Percentiles rank a stretch among this genome's conserved stretches.
Conservation (phyloP, 1,284 basidiomycete genomes). For the Tetrapyrgos nigripes region DNA sequence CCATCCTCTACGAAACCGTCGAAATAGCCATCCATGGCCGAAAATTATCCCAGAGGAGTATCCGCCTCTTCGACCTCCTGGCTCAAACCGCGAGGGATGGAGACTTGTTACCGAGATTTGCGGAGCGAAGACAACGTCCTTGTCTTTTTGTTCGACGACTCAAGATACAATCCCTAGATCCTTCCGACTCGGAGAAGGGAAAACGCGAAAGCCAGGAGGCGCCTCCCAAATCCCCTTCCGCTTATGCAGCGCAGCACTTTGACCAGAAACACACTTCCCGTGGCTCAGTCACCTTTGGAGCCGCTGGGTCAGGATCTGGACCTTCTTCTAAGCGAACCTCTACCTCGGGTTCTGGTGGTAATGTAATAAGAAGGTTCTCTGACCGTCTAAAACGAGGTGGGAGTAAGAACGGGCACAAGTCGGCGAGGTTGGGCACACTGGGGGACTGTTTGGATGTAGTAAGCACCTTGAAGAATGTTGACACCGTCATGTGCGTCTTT, state of each 20-base stretch:
- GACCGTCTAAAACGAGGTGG: background rate
- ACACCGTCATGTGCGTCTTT: background rate
- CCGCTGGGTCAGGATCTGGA: too few relatives aligned
- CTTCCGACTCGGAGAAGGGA: too few relatives aligned
- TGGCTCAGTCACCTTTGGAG: too few relatives aligned
- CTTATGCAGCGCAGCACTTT: too few relatives aligned
- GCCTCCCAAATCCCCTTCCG: background rate
- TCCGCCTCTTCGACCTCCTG: background rate
- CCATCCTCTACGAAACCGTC: background rate
- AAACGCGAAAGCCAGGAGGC: background rate
- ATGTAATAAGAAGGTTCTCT: background rate
- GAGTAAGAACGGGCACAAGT: background rate
- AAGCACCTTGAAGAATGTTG: background rate
- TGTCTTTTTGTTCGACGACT: background rate
- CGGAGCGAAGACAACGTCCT: background rate
- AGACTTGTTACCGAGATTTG: background rate
- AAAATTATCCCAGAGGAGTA: background rate
- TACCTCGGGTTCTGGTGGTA: background rate
- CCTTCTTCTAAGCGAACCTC: too few relatives aligned
- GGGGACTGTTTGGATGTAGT: background rate
- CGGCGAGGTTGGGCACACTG: background rate
- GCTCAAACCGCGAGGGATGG: background rate
- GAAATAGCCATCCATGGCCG: background rate
- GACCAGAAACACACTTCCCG: too few relatives aligned
- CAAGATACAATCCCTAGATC: background rate